Evolutionary conservation across 305 asterid genomes (phyloP).

Genomic region (Fraxinus nigra): DNA sequence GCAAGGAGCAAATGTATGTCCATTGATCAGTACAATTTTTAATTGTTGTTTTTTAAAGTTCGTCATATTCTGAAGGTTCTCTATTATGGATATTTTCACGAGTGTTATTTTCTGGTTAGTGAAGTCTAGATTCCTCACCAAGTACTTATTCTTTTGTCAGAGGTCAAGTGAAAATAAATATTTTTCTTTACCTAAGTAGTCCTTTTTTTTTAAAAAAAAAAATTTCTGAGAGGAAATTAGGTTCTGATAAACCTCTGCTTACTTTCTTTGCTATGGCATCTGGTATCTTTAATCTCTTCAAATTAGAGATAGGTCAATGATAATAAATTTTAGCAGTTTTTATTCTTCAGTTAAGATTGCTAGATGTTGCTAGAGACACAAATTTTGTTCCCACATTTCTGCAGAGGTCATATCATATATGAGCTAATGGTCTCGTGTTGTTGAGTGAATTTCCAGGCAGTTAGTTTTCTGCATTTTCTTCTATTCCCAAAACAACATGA

Average conservation of each 20-base stretch:
- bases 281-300: neutral
- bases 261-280: neutral
- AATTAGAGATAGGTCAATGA: neutral
- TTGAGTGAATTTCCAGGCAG: neutral
- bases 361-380: neutral
- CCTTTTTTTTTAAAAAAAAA: neutral
- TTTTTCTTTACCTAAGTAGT: neutral
- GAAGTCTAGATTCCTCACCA: neutral
- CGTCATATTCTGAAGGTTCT: constrained; percentile 11
- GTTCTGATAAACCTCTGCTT: neutral
- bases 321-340: neutral
- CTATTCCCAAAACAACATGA: neutral
- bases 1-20: constrained; percentile 93
- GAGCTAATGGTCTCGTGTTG: neutral
- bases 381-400: neutral
- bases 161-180: neutral
- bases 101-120: neutral
- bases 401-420: neutral
- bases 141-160: neutral
- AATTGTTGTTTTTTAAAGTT: neutral
- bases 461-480: neutral
- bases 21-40: constrained; percentile 2
- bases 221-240: neutral
- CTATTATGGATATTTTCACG: neutral
- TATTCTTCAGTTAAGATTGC: neutral